Percentiles rank a stretch among this genome's conserved stretches.
These are phyloP conservation scores for Populus simonii DNA, from an alignment of 345 rosid species.

Conservation along the genomic window DNA sequence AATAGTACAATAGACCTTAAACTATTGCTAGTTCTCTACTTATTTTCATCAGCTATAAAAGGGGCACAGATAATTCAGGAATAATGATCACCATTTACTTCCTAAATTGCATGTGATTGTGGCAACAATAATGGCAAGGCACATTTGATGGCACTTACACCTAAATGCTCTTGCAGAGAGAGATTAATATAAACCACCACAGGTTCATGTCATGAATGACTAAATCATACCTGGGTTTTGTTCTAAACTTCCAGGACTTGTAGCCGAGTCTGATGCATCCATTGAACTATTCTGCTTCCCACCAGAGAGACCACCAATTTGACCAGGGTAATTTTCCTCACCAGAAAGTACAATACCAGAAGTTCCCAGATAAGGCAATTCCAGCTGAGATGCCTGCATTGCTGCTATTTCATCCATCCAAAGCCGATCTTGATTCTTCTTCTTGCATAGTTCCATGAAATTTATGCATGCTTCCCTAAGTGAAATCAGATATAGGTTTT, in stretches of 20 bases:
- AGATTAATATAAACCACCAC: neutral
- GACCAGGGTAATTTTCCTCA: slow-evolving; percentile 56
- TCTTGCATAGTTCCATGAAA: slow-evolving; percentile 86
- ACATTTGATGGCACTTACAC: neutral
- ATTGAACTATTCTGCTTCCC: slow-evolving; percentile 40
- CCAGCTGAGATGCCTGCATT: slow-evolving; percentile 85
- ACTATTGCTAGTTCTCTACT: neutral
- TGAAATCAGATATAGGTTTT: slow-evolving; percentile 6
- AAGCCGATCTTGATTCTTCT: slow-evolving; percentile 86
- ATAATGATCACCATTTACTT: neutral
- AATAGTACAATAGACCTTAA: neutral
- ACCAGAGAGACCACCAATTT: slow-evolving; percentile 27
- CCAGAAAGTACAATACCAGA: slow-evolving; percentile 78
- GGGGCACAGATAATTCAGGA: neutral
- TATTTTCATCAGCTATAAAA: neutral
- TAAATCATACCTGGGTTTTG: slow-evolving; percentile 49
- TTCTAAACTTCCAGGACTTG: slow-evolving; percentile 54
- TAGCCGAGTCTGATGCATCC: slow-evolving; percentile 44
- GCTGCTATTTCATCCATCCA: slow-evolving; percentile 96
- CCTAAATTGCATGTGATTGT: neutral
- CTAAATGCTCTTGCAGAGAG: neutral
- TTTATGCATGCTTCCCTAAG: slow-evolving; percentile 87
- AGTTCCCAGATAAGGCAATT: slow-evolving; percentile 65
- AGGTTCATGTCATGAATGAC: neutral
- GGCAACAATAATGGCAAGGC: neutral